Evolutionary conservation across 345 rosid species (phyloP), one percentile per base, ranked within the genome.

Genomic region (Balakata baccata): DNA sequence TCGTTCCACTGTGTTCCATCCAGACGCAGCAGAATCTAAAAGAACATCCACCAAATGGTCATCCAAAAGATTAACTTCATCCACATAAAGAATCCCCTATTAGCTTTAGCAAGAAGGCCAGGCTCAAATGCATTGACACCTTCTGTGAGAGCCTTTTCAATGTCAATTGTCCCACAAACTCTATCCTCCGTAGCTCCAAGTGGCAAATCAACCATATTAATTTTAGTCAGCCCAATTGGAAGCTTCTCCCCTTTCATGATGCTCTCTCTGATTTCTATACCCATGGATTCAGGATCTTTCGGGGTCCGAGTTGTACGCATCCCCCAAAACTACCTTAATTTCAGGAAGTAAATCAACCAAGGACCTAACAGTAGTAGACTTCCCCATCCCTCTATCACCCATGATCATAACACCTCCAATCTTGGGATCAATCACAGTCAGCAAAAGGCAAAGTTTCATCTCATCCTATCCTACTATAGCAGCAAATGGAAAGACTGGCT

Each of bases 41-140:
- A 92, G 94, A 73, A 92, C 98, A 77, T 94, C 98, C 41, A 94
- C 98, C 59, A 94, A 87, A 76, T 94, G 98, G 74, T 94, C 98
- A 74, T 94, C 98, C 80, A 94, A 82, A 43, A 94, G 98, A 74
- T 94, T 94, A 10, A 94, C 98, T 85, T 94, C 98, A 74, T 94
- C 98, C 11, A 94, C 97, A 14, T 94, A 94, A 50, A 94, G 93
- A 59, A 94, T 92, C 80, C 98, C 98, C 98, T 82, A 46, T 94
- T 94, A 67, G 98, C 98, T 84, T 94, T 94, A 70, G 98, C 98
- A 46, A 94, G 88, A 79, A 92, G 90, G 69, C 98, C 98, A 12
- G 98, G 98, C 84, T 94, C 98, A 73, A 94, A 94, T 75, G 98
- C 97, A 83, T 94, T 94, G 53, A 94, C 89, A 75, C 98, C 98